Base-by-base conservation (phyloP, 2,329 filamentous ascomycete genomes). In the Ascochyta koolunga region DNA sequence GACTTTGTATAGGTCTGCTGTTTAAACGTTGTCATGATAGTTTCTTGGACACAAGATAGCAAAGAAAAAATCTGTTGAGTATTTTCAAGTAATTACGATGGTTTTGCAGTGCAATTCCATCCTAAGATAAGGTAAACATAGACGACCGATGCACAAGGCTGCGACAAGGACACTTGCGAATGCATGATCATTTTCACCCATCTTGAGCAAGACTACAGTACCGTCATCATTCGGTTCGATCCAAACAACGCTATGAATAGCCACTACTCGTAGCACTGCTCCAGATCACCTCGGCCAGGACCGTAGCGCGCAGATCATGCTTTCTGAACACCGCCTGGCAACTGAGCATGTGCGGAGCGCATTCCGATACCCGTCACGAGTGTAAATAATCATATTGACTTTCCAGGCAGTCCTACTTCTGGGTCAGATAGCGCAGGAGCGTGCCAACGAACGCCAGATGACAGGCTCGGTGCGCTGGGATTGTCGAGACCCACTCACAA, bases 341-440 rank as follows among this genome's bases (percentile, higher is more conserved):
- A 24, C 36, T 18, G 25, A 32, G 32, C 43, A 47, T 32, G 43
- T 53, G 38, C 51, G 51, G 51, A 54, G 39, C 16, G 8, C 22
- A 45, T 42, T 43, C 51, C 51, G 35, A n/a, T 33, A 3, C 18
- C 13, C 18, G 11, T 38, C 33, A 37, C 27, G 31, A 19, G 44
- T 19, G 7, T 16, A 27, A 15, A 40, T 35, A 25, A 32, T 21
- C 21, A 22, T 15, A 32, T 8, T 45, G 16, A 45, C 19, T 40
- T 42, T 18, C 16, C 25, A 8, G 16, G 31, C 22, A 54, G 45
- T 43, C 44, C 51, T 54, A 44, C 51, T 49, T 54, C 18, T 10
- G 35, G 25, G 13, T 37, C 22, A 29, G 21, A 40, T 27, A 49
- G 36, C 27, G 32, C n/a, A 8, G 11, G 18, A 27, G 19, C 11